These are phyloP conservation scores for Kwoniella sp. DNA, from an alignment of 768 basidiomycete genomes.

Conservation along the genomic window DNA sequence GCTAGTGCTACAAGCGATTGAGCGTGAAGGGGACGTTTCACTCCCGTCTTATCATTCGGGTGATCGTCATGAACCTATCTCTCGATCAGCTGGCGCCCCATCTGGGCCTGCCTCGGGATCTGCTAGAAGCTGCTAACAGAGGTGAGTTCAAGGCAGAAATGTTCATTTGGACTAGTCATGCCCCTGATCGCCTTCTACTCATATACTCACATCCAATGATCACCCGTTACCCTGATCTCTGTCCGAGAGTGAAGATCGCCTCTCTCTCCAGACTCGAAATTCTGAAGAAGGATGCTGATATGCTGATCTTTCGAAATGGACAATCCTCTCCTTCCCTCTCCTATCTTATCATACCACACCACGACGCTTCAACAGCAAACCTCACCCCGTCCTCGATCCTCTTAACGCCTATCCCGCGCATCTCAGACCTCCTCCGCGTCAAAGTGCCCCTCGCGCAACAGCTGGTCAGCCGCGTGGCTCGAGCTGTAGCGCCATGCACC, in stretches of 20 bases:
- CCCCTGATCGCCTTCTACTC: conserved; percentile 16
- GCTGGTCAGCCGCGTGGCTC: conserved; percentile 63
- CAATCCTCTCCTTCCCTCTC: background rate
- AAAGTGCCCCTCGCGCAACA: conserved; percentile 17
- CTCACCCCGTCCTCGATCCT: conserved; percentile 20
- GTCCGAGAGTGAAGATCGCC: too few relatives aligned
- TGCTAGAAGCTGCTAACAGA: conserved; percentile 37
- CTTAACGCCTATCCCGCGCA: conserved; percentile 15
- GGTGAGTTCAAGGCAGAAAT: conserved; percentile 37
- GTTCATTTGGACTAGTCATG: background rate
- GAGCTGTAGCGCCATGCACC: conserved; percentile 55
- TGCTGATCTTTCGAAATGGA: too few relatives aligned
- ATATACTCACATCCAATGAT: background rate
- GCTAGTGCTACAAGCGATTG: too few relatives aligned
- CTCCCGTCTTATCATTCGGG: background rate
- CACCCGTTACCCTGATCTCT: too few relatives aligned
- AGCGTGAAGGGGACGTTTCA: background rate
- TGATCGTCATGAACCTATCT: conserved; percentile 44
- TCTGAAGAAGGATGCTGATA: too few relatives aligned
- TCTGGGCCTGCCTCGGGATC: conserved; percentile 30
- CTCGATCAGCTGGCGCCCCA: conserved; percentile 11
- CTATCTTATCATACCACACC: background rate
- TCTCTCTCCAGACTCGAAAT: too few relatives aligned
- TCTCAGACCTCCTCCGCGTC: conserved; percentile 13
- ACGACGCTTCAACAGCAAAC: conserved; percentile 10